Evolutionary conservation across 768 basidiomycete species (phyloP).

Genomic region (Lepiota venenata): DNA sequence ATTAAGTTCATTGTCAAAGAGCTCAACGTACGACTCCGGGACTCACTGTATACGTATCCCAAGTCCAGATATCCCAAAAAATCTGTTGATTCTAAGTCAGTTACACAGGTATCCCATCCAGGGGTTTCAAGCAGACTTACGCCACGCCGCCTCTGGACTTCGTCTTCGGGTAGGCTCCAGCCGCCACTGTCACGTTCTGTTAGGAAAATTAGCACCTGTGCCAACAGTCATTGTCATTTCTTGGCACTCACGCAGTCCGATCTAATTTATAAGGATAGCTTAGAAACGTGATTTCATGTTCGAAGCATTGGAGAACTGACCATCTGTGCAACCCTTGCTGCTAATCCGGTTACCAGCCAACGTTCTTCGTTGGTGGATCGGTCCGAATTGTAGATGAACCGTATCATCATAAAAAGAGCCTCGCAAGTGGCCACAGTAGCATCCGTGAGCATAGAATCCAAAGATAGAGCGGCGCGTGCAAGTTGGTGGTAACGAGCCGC

Average conservation of each 20-base stretch:
- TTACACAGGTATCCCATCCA: neutral
- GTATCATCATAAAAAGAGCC: conserved; percentile 41
- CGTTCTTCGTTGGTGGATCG: conserved; percentile 40
- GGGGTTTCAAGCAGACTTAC: conserved; percentile 16
- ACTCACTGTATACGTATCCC: conserved; percentile 48
- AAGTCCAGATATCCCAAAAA: conserved; percentile 53
- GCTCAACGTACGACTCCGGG: neutral
- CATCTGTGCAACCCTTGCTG: conserved; percentile 38
- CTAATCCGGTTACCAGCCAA: conserved; percentile 47
- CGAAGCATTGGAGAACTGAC: conserved; percentile 26
- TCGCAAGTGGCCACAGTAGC: conserved; percentile 46
- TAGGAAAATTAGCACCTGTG: neutral
- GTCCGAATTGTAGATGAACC: conserved; percentile 40
- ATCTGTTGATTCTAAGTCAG: conserved; percentile 22
- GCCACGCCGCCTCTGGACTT: conserved; percentile 43
- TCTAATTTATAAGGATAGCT: conserved; percentile 24
- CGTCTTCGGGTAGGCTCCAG: conserved; percentile 42
- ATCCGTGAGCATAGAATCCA: conserved; percentile 41
- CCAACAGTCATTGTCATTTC: neutral
- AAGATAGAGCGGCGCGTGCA: conserved; percentile 42
- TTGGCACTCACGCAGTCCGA: conserved; percentile 47
- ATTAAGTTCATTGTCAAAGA: conserved; percentile 1
- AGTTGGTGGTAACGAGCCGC: conserved; percentile 44
- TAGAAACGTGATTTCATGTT: neutral
- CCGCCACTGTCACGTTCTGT: conserved; percentile 49